Evolutionary conservation across 106 monocot genomes (phyloP).

Genomic region (Apostasia shenzhenica): DNA sequence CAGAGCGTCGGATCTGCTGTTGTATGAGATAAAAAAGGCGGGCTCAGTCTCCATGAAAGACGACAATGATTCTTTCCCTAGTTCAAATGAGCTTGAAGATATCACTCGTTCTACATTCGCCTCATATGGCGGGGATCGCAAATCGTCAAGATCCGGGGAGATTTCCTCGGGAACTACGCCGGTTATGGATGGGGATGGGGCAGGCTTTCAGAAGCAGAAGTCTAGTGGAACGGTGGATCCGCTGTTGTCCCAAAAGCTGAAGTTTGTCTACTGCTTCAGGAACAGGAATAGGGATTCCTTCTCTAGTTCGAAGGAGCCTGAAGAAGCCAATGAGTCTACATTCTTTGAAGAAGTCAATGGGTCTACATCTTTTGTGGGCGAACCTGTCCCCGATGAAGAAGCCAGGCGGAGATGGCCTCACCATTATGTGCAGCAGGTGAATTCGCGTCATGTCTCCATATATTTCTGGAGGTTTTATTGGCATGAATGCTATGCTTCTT

Average conservation of each 20-base stretch:
- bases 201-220: neutral
- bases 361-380: slow-evolving; percentile 49
- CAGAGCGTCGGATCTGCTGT: neutral
- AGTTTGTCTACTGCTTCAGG: neutral
- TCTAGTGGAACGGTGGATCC: neutral
- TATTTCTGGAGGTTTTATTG: no score
- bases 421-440: slow-evolving; percentile 54
- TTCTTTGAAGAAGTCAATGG: slow-evolving; percentile 10
- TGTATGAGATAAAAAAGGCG: neutral
- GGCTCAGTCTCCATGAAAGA: neutral
- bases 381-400: slow-evolving; percentile 60
- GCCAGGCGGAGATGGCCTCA: slow-evolving; percentile 70
- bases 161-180: no score
- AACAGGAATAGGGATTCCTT: neutral
- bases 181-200: no score
- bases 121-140: no score
- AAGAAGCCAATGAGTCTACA: neutral
- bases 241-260: neutral
- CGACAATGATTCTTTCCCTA: neutral
- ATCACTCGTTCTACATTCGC: no score
- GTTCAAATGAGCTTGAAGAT: neutral
- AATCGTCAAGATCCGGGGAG: no score
- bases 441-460: neutral
- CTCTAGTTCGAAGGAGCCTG: neutral
- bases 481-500: no score